Percentiles rank a stretch among this genome's conserved stretches.
Conservation (phyloP, 495 filamentous ascomycete species). For the Echria macrotheca region DNA sequence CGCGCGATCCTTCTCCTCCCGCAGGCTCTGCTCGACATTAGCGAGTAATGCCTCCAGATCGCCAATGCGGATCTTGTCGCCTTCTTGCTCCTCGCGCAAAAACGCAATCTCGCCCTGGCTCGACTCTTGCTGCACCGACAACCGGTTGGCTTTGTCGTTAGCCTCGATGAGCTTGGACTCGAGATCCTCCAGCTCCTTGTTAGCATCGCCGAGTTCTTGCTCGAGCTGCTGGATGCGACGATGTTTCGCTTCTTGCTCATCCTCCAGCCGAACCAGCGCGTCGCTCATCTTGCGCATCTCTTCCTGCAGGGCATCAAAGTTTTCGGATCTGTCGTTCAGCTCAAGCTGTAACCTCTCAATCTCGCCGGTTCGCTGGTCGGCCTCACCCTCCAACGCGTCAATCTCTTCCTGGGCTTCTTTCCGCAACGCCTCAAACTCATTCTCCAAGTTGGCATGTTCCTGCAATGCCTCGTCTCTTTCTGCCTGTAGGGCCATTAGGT, state of each 20-base stretch:
- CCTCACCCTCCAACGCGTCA: conserved; percentile 71
- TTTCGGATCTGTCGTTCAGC: conserved; percentile 67
- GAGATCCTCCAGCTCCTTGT: conserved; percentile 70
- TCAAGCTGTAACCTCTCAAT: conserved; percentile 65
- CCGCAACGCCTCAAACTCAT: conserved; percentile 69
- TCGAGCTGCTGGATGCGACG: conserved; percentile 64
- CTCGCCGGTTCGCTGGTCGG: conserved; percentile 67
- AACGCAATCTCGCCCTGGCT: conserved; percentile 91
- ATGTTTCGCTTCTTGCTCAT: conserved; percentile 66
- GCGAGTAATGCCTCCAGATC: conserved; percentile 79
- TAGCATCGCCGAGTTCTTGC: conserved; percentile 66
- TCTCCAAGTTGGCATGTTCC: conserved; percentile 71
- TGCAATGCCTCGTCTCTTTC: conserved; percentile 84
- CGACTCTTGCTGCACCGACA: conserved; percentile 87
- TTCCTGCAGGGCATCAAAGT: conserved; percentile 74
- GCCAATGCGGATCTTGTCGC: conserved; percentile 96
- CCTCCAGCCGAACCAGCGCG: conserved; percentile 75
- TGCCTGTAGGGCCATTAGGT: conserved; percentile 72
- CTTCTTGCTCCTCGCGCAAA: conserved; percentile 93
- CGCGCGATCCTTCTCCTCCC: conserved; percentile 74
- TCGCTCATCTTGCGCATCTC: conserved; percentile 91
- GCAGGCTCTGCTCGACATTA: conserved; percentile 61
- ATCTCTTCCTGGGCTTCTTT: conserved; percentile 81
- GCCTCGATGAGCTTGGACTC: conserved; percentile 71
- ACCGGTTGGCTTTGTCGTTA: conserved; percentile 75